Evolutionary conservation across 1,284 basidiomycete species (phyloP), one percentile per base, ranked within the genome.

Genomic region (Malassezia furfur): DNA sequence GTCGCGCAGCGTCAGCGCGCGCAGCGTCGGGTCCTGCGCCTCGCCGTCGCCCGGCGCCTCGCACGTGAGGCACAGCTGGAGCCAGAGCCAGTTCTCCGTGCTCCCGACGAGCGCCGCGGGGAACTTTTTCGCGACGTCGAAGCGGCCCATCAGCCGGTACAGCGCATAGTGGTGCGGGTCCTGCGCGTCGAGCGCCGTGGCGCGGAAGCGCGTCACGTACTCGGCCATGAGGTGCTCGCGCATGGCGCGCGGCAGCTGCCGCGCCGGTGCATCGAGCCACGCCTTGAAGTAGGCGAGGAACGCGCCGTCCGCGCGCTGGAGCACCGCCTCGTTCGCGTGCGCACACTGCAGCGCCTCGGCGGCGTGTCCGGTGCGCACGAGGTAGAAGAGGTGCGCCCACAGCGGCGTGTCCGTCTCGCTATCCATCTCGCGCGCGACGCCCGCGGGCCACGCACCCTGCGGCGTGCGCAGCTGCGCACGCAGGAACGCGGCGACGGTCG

Each of bases 51-150:
- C 62, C 14, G 52, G 64, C 14, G 62, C 51, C 63, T 82, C 81
- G 41, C 78, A 68, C 12, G 80, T 77, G 31, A 96, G 85, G 15
- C 84, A 81, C 17, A 98, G 81, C 78, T 99, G 93, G 78, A 94
- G 84, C 93, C 93, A 99, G 35, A 96, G 80, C 93, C 94, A 99
- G 76, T 96, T 93, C 73, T 96, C 93, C 4, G 89, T 93, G 7
- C 88, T 93, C 15, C 83, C 81, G 0, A 90, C 94, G 5, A 96
- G 88, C 46, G 86, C 82, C 9, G 83, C 81, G 1, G 91, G 85
- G 64, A 84, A 87, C 57, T 89, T 82, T 52, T 88, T 81, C 6
- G 82, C 77, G 1, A 90, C 83, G 66, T 99, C 93, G 52, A 96
- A 83, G 63, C 88, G 85, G 38, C 91, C 93, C 79, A 98, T 86